Percentiles rank a stretch among this genome's conserved stretches.
Conservation (phyloP, 1,139 yeast genomes). For the Debaryomyces fabryi region DNA sequence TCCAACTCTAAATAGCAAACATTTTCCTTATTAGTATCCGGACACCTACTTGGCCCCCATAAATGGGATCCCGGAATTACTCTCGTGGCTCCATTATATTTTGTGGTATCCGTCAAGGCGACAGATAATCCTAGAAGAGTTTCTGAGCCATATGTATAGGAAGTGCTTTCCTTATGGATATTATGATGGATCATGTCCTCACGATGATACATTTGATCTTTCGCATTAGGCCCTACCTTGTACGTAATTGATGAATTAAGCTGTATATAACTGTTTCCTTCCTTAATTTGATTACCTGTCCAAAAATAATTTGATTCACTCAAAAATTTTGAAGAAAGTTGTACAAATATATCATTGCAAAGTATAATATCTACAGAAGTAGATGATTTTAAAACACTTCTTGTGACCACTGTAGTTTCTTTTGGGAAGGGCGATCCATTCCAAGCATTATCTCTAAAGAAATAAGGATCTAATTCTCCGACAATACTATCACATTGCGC, state of each 20-base stretch:
- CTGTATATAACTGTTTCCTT: conserved; percentile 23
- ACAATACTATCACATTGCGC: conserved; percentile 16
- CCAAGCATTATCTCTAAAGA: conserved; percentile 21
- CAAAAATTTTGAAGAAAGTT: conserved; percentile 17
- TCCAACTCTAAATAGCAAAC: not conserved
- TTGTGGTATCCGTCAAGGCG: conserved; percentile 23
- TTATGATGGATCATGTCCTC: conserved; percentile 27
- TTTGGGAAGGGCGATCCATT: conserved; percentile 23
- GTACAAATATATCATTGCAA: conserved; percentile 17
- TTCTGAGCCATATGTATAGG: conserved; percentile 19
- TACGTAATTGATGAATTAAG: conserved; percentile 27
- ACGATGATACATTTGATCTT: conserved; percentile 23
- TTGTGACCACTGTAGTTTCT: conserved; percentile 21
- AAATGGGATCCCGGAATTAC: conserved; percentile 28
- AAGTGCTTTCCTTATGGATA: conserved; percentile 16
- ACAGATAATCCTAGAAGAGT: conserved; percentile 22
- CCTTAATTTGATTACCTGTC: conserved; percentile 21
- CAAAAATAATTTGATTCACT: conserved; percentile 21
- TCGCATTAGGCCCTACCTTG: conserved; percentile 29
- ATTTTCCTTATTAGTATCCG: not conserved
- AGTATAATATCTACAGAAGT: conserved; percentile 19
- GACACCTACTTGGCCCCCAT: conserved; percentile 13
- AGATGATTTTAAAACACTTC: conserved; percentile 21
- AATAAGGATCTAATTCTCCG: conserved; percentile 21
- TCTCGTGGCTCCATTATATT: conserved; percentile 27